phyloP scores from a whole-genome alignment of 352 stramenopile genomes.

The Pythium dissotocum region DNA sequence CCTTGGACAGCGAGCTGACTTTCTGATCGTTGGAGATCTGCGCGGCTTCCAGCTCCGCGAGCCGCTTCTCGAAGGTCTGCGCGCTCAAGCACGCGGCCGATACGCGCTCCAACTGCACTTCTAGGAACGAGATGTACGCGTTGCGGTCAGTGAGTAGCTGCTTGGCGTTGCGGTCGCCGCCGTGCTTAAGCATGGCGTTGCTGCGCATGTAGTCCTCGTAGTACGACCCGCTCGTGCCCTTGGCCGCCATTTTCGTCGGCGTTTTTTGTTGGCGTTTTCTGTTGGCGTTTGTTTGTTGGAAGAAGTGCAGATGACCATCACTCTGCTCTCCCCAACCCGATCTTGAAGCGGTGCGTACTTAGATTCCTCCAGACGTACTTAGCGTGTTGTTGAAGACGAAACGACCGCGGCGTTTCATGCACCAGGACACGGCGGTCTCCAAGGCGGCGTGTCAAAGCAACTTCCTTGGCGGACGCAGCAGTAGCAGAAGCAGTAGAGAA shows the following conservation, averaged over 20 bases:
- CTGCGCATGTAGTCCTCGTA: conserved; percentile 84
- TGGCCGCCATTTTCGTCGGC: conserved; percentile 14
- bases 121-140: conserved; percentile 88
- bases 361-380: background rate
- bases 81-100: conserved; percentile 75
- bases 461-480: background rate
- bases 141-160: conserved; percentile 82
- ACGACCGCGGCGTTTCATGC: conserved; percentile 4
- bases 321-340: conserved; percentile 10
- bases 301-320: conserved; percentile 19
- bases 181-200: conserved; percentile 71
- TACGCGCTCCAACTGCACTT: conserved; percentile 86
- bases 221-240: conserved; percentile 56
- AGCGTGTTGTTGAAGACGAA: conserved; percentile 6
- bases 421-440: background rate
- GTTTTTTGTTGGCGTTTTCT: conserved; percentile 7
- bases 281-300: background rate
- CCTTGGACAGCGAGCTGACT: conserved; percentile 63
- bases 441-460: background rate
- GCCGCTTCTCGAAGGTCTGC: conserved; percentile 67
- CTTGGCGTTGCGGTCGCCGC: conserved; percentile 51
- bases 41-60: conserved; percentile 51
- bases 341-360: conserved; percentile 20
- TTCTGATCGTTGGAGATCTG: conserved; percentile 54
- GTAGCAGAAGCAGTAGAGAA: background rate